Base-by-base conservation (phyloP, 495 filamentous ascomycete species). In the Hyphodiscus hymeniophilus region DNA sequence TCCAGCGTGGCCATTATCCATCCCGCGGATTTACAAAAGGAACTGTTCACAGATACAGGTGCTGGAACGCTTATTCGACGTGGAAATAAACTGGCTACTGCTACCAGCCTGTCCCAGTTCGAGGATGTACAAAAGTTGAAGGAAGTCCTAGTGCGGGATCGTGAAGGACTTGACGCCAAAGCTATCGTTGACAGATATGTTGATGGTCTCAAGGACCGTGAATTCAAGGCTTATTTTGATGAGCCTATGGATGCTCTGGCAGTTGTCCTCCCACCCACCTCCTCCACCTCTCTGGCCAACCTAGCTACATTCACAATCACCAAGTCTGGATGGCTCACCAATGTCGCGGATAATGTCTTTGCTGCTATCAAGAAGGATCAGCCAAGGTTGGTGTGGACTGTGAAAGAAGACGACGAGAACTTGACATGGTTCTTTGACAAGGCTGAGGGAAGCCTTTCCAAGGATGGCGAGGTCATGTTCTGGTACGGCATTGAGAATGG, bases 341-440 rank as follows among this genome's bases (percentile, higher is more conserved):
- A 97, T 59, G 82, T 96, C 23, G 87, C 91, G n/a, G 92, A 98
- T 63, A 98, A 98, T 62, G 85, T 97, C 42, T 95, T 98, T 64
- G 81, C 85, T 41, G 79, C 84, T 45, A 84, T 98, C 60, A 88
- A 89, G 71, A 94, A 91, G 66, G 90, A 96, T 58, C 86, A 87
- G 62, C 80, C 87, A 51, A 89, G 83, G 68, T 77, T 97, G 45
- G 82, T 90, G 28, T 98, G 92, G 91, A 95, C 89, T n/a, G 92
- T 96, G 34, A 89, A 87, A 69, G 84, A 89, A 57, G 87, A 92
- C 51, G 92, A 98, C 53, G 94, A 97, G 75, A 97, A 97, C 63
- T 73, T 98, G 58, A 89, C 86, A 22, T 98, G 92, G 92, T 97
- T 97, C 72, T 95, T 94, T 53, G 91, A 95, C 68, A 95, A 95